Percentiles rank a stretch among this genome's conserved stretches.
These are phyloP conservation scores for Talaromyces pinophilus DNA, from an alignment of 2,329 filamentous ascomycete species.

Conservation along the genomic window DNA sequence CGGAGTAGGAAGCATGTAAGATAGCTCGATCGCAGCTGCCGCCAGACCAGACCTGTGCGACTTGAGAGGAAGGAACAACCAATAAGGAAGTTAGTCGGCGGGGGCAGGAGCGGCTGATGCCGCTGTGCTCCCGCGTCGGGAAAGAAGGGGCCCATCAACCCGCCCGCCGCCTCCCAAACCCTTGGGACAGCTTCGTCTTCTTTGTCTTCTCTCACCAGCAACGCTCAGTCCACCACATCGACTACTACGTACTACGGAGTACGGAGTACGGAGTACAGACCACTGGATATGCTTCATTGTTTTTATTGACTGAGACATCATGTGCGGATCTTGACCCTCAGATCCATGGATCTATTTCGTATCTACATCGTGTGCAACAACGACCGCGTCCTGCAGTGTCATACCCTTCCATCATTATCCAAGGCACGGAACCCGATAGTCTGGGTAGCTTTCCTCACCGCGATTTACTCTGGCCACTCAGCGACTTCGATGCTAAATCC, in stretches of 20 bases:
- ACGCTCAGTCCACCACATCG: not conserved
- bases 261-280: not conserved
- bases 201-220: not conserved
- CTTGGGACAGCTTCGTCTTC: slow-evolving; percentile 19
- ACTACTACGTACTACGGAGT: not conserved
- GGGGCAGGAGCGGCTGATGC: slow-evolving; percentile 11
- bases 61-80: not conserved
- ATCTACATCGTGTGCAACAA: not conserved
- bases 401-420: not conserved
- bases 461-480: slow-evolving; percentile 17
- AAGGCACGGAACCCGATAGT: slow-evolving; percentile 20
- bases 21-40: not conserved
- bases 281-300: not conserved
- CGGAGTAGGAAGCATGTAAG: no score
- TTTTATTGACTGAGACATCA: not conserved
- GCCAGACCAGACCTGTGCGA: not conserved
- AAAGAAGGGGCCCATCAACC: slow-evolving; percentile 14
- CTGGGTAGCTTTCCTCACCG: slow-evolving; percentile 21
- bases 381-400: not conserved
- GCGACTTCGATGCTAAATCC: not conserved
- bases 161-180: slow-evolving; percentile 22
- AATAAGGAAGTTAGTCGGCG: slow-evolving; percentile 4
- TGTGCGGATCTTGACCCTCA: not conserved
- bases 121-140: slow-evolving; percentile 12
- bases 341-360: not conserved